Evolutionary conservation across 1,139 yeast genomes (phyloP).

Genomic region (Blastobotrys persicus): DNA sequence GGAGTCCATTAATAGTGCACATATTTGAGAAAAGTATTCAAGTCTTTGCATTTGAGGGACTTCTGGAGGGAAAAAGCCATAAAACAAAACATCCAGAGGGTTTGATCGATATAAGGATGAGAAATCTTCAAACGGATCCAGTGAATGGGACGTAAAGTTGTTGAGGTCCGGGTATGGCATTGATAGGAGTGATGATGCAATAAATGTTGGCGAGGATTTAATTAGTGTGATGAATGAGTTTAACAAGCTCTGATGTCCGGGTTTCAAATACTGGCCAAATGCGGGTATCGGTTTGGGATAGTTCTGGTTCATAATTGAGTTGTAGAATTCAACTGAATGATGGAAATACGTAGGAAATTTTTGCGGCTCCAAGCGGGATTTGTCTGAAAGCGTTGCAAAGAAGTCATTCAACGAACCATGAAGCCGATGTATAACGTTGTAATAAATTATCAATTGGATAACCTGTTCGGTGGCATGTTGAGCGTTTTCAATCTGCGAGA

Average conservation of each 20-base stretch:
- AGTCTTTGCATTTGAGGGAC: constrained; percentile 28
- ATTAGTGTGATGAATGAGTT: constrained; percentile 36
- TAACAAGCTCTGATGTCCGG: constrained; percentile 32
- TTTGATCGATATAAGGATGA: constrained; percentile 29
- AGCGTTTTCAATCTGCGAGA: constrained; percentile 21
- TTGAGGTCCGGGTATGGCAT: constrained; percentile 29
- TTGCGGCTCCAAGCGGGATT: constrained; percentile 25
- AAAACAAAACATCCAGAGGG: constrained; percentile 35
- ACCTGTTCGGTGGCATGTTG: constrained; percentile 25
- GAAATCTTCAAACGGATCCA: constrained; percentile 31
- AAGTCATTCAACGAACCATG: constrained; percentile 24
- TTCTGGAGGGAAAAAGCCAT: constrained; percentile 33
- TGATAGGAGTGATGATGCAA: constrained; percentile 34
- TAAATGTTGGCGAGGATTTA: constrained; percentile 38
- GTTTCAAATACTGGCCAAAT: constrained; percentile 24
- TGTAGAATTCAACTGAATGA: constrained; percentile 28
- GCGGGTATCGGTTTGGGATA: constrained; percentile 20
- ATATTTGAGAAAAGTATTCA: constrained; percentile 34
- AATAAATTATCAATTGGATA: constrained; percentile 26
- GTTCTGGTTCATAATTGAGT: constrained; percentile 26
- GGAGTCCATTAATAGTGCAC: constrained; percentile 27
- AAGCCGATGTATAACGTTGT: constrained; percentile 28
- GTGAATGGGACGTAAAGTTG: constrained; percentile 22
- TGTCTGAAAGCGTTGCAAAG: constrained; percentile 18
- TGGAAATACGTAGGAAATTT: constrained; percentile 29